phyloP scores from a whole-genome alignment of 306 rosid genomes.

The Corylus americana region DNA sequence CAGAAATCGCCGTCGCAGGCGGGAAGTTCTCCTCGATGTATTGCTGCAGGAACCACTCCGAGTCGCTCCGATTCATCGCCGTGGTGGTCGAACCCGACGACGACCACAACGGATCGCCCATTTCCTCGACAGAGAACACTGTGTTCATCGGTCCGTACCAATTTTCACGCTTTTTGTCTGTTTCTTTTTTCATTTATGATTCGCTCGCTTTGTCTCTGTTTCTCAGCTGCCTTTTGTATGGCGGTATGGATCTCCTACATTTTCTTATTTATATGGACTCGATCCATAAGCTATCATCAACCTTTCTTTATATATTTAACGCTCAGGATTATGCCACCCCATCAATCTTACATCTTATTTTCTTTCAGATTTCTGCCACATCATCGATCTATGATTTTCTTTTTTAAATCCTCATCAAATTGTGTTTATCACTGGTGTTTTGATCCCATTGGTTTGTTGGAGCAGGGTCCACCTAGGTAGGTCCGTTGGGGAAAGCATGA shows the following conservation, averaged over 20 bases:
- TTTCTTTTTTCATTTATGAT: neutral
- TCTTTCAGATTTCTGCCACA: too few species aligned
- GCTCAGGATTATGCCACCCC: neutral
- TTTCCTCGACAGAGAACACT: conserved; percentile 34
- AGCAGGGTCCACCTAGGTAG: too few species aligned
- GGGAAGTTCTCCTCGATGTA: conserved; percentile 43
- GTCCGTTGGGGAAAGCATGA: too few species aligned
- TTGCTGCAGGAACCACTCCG: conserved; percentile 57
- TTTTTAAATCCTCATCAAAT: too few species aligned
- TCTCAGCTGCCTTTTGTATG: neutral
- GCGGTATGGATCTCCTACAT: neutral
- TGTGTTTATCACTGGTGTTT: too few species aligned
- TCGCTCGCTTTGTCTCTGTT: neutral
- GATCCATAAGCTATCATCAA: neutral
- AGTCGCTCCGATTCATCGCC: conserved; percentile 51
- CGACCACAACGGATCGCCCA: conserved; percentile 28
- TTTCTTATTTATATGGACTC: neutral
- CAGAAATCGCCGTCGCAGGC: conserved; percentile 17
- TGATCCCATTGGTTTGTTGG: too few species aligned
- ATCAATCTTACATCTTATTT: neutral
- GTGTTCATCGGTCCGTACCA: conserved; percentile 21
- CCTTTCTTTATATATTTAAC: neutral
- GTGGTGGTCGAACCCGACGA: conserved; percentile 13
- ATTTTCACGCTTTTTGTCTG: neutral
- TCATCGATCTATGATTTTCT: too few species aligned